phyloP scores from a whole-genome alignment of 2,329 filamentous ascomycete species.

The Aspergillus piperis region DNA sequence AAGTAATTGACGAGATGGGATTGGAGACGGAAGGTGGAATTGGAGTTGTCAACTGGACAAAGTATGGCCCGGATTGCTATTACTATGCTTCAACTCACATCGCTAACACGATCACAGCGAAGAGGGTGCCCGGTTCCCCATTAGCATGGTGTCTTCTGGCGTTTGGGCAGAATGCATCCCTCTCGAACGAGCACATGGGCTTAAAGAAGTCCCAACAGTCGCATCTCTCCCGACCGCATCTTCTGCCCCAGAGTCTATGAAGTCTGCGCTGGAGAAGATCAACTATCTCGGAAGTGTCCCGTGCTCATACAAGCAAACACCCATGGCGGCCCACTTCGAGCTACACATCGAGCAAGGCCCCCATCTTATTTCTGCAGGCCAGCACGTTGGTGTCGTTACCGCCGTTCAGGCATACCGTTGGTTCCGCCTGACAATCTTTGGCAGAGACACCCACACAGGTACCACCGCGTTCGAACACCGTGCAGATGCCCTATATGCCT shows the following conservation, averaged over 20 bases:
- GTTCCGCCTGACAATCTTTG: conserved; percentile 67
- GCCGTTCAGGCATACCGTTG: conserved; percentile 76
- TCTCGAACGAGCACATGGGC: conserved; percentile 61
- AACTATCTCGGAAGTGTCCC: conserved; percentile 65
- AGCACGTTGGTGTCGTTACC: conserved; percentile 69
- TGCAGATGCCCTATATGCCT: conserved; percentile 68
- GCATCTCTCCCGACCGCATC: conserved; percentile 48
- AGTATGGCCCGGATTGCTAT: conserved; percentile 22
- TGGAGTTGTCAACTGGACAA: conserved; percentile 65
- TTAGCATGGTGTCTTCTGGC: conserved; percentile 71
- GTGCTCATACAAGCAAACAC: conserved; percentile 60
- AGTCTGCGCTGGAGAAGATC: conserved; percentile 69
- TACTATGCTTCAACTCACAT: background rate
- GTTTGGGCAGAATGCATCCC: conserved; percentile 74
- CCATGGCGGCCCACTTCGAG: conserved; percentile 77
- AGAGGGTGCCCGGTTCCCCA: conserved; percentile 78
- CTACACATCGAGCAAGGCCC: conserved; percentile 85
- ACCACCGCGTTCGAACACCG: conserved; percentile 69
- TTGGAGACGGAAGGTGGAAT: conserved; percentile 70
- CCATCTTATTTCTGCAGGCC: conserved; percentile 64
- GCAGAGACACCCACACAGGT: conserved; percentile 72
- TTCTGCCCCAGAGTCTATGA: conserved; percentile 63
- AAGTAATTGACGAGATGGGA: conserved; percentile 65
- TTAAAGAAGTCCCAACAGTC: conserved; percentile 60
- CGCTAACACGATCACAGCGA: conserved; percentile 55